Base-by-base conservation (phyloP, 2,329 filamentous ascomycete species). In the Zymoseptoria brevis region DNA sequence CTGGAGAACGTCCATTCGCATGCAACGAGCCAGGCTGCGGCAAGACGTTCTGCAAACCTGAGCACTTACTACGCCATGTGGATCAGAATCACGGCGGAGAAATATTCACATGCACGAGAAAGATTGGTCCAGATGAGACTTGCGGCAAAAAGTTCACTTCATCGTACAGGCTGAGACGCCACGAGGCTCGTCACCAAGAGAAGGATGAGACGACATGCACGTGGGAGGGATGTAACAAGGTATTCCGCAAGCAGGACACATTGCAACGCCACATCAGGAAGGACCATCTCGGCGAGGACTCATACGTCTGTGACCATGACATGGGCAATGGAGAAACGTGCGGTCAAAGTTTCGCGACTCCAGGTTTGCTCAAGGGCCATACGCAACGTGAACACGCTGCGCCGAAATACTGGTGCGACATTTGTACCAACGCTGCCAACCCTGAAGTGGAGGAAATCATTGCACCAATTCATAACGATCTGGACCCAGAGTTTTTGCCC, bases 201-300 rank as follows among this genome's bases (percentile, higher is more conserved):
- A 83, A 87, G 65, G 87, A 94, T 70, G 66, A 71, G 49, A 69
- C 66, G n/a, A 68, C 60, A 8, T 72, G 71, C 50, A 61, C 57
- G n/a, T 68, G 69, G 67, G 79, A 84, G 9, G 87, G 81, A 2
- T 96, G 93, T 71, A 85, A 80, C 53, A 94, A 94, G 77, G 85
- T 84, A 19, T 97, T 96, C 73, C 84, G 93, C 62, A 96, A 96
- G 74, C 87, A 90, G 71, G 86, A 90, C 64, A 95, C 91, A 0
- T 80, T 96, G 16, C 85, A 92, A 71, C 86, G 88, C 55, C 93
- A 97, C 71, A 83, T 96, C 63, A 84, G 87, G 57, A 83, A 84
- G 8, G 87, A 86, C 11, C 93, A 97, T 72, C 76, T 93, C 48
- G 79, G 86, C 26, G 75, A 87, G 60, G 84, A 87, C 52, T 85